Base-by-base conservation (phyloP, 129 eudicot genomes). In the Pittosporum tobira region DNA sequence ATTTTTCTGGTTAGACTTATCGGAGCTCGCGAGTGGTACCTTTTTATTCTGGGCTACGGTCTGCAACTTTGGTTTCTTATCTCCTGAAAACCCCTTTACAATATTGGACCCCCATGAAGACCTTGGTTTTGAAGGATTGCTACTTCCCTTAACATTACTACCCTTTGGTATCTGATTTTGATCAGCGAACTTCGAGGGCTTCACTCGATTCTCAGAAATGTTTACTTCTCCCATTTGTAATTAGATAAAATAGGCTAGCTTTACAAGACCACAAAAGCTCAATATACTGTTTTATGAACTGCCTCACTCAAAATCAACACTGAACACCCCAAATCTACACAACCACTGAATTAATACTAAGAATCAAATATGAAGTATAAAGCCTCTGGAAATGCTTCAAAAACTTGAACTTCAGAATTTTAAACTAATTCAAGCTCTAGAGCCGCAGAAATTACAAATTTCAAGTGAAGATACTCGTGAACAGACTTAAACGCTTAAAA, bases 31-130 rank as follows among this genome's bases (percentile, higher is more conserved):
- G 37, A 62, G 63, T 0, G 81, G 75, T 16, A 37, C 40, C 38
- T 73, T 76, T 61, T 80, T 76, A 69, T 27, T 38, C 20, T 66
- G 69, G n/a, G 57, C 45, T 9, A 58, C n/a, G 37, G 59, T 49
- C 46, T 76, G 87, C 29, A 66, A 21, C 55, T 68, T 75, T 28
- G 77, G 60, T 67, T 84, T 88, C 70, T 73, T 88, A 27, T 88
- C 96, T 37, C 75, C 89, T 24, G 96, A 75, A 25, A 88, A 84
- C 0, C 96, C 96, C 51, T 88, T 88, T 34, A 84, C 96, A 18
- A 88, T 71, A 27, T 88, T 74, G 0, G 94, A 80, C 20, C 96
- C 96, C 94, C 94, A 88, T 0, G 86, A 80, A 70, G 96, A 81
- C 52, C 75, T 77, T 20, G 77, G 75, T 63, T 81, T 83, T 1